phyloP scores from a whole-genome alignment of 208 protist genomes.

The Leishmania gerbilli region DNA sequence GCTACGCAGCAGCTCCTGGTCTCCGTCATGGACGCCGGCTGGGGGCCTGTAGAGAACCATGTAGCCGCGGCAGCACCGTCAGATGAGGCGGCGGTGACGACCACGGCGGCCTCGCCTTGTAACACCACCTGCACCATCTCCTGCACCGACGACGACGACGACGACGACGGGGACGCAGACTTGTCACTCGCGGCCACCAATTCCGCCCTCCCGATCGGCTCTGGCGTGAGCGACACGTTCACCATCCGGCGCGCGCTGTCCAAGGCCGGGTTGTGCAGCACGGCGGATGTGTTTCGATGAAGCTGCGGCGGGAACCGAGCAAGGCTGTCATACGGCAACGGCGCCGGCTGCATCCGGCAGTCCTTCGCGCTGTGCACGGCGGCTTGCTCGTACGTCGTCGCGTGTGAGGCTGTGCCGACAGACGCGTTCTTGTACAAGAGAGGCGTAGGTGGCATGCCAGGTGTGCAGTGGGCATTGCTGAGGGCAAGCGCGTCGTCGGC shows the following conservation, averaged over 20 bases:
- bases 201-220: neutral
- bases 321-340: conserved; percentile 33
- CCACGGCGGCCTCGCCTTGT: conserved; percentile 13
- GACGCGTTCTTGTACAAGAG: conserved; percentile 11
- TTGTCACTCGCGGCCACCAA: neutral
- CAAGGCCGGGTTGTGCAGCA: conserved; percentile 9
- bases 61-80: neutral
- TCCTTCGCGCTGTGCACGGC: neutral
- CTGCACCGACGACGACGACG: neutral
- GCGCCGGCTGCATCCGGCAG: conserved; percentile 32
- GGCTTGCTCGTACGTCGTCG: no score
- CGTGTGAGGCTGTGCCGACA: neutral
- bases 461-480: conserved; percentile 19
- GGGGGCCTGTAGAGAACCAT: neutral
- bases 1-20: neutral
- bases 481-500: neutral
- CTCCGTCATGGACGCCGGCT: neutral
- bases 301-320: conserved; percentile 8
- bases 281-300: neutral
- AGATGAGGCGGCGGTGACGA: conserved; percentile 7
- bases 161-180: neutral
- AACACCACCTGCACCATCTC: conserved; percentile 31
- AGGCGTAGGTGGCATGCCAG: neutral
- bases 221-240: conserved; percentile 17
- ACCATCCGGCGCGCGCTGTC: conserved; percentile 9